These are phyloP conservation scores for Aspergillus nomiae DNA, from an alignment of 2,329 filamentous ascomycete genomes.

Conservation along the genomic window DNA sequence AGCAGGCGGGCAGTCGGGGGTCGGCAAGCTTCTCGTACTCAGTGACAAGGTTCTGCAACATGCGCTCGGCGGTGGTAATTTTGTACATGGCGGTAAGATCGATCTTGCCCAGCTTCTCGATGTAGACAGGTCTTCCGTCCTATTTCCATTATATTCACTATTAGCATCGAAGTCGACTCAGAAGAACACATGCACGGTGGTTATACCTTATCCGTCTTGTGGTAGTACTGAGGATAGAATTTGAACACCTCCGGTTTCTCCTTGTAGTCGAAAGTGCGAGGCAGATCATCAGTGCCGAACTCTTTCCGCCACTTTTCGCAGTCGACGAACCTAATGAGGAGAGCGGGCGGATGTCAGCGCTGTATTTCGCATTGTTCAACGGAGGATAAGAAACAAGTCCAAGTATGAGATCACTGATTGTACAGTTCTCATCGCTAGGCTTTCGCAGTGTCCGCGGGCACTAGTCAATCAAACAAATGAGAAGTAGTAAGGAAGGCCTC, in stretches of 20 bases:
- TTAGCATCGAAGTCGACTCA: slow-evolving; percentile 8
- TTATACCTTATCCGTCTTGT: slow-evolving; percentile 67
- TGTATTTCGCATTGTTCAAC: background rate
- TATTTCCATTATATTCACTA: slow-evolving; percentile 39
- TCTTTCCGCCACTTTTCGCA: slow-evolving; percentile 89
- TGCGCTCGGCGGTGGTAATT: slow-evolving; percentile 88
- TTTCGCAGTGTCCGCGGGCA: background rate
- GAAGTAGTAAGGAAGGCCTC: background rate
- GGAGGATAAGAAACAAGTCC: background rate
- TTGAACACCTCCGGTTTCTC: slow-evolving; percentile 83
- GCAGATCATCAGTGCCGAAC: slow-evolving; percentile 78
- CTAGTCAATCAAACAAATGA: background rate
- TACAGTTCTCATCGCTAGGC: background rate
- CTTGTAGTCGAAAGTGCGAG: slow-evolving; percentile 79
- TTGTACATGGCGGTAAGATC: slow-evolving; percentile 88
- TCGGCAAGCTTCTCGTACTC: slow-evolving; percentile 98
- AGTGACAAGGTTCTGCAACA: slow-evolving; percentile 93
- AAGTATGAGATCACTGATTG: background rate
- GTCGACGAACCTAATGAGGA: slow-evolving; percentile 73
- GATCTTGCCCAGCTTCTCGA: slow-evolving; percentile 93
- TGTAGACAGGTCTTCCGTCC: slow-evolving; percentile 97
- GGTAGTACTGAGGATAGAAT: slow-evolving; percentile 98
- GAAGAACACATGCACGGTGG: background rate
- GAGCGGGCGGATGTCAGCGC: slow-evolving; percentile 14
- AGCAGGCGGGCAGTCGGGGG: slow-evolving; percentile 91